phyloP scores from a whole-genome alignment of 2,329 filamentous ascomycete genomes.

The Pochonia chlamydosporia region DNA sequence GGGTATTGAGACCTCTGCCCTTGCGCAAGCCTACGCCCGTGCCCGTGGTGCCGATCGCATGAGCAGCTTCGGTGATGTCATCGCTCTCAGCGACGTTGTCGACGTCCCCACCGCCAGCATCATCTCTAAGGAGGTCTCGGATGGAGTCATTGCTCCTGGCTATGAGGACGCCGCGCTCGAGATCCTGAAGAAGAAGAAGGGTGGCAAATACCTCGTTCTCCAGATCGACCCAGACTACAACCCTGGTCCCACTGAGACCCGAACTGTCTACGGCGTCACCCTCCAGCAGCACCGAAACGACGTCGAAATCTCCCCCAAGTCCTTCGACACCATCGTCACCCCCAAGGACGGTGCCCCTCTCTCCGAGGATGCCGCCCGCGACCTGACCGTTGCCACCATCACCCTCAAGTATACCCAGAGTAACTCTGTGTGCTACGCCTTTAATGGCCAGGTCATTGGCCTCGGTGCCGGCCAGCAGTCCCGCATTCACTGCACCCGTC shows the following conservation, averaged over 20 bases:
- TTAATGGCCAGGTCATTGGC: slow-evolving; percentile 89
- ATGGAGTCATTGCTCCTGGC: slow-evolving; percentile 88
- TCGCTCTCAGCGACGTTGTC: slow-evolving; percentile 85
- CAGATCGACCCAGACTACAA: slow-evolving; percentile 88
- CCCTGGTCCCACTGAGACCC: slow-evolving; percentile 73
- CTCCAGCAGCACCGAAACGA: slow-evolving; percentile 92
- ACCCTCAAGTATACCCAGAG: slow-evolving; percentile 98
- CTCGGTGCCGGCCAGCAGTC: slow-evolving; percentile 96
- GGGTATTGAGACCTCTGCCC: slow-evolving; percentile 75
- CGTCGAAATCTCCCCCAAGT: slow-evolving; percentile 74
- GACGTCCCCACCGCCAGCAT: slow-evolving; percentile 94
- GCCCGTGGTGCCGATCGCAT: slow-evolving; percentile 95
- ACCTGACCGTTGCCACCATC: slow-evolving; percentile 92
- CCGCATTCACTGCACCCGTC: slow-evolving; percentile 94
- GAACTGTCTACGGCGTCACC: slow-evolving; percentile 85
- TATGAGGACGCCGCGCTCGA: slow-evolving; percentile 82
- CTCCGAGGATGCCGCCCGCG: slow-evolving; percentile 75
- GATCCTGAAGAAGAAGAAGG: slow-evolving; percentile 97
- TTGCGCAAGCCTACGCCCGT: slow-evolving; percentile 93
- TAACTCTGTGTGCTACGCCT: slow-evolving; percentile 96
- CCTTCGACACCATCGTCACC: slow-evolving; percentile 79
- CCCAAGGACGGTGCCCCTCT: slow-evolving; percentile 72
- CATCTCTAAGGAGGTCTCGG: slow-evolving; percentile 95
- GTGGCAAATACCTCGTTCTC: slow-evolving; percentile 90
- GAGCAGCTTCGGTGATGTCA: slow-evolving; percentile 97